Evolutionary conservation across 768 basidiomycete genomes (phyloP), one percentile per base, ranked within the genome.

Genomic region (Xanthoconium purpureum): DNA sequence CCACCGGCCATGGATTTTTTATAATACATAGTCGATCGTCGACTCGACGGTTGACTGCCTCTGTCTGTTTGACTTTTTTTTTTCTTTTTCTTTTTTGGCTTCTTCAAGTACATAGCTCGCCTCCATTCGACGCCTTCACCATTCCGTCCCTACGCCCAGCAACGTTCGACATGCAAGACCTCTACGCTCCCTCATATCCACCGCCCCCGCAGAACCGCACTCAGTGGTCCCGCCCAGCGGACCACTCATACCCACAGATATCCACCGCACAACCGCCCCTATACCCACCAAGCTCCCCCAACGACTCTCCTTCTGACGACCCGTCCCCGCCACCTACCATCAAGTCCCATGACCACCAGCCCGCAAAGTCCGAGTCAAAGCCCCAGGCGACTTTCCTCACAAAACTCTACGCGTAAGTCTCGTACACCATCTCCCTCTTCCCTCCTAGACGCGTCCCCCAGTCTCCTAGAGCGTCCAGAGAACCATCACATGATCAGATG

Each of bases 401-500:
- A 73, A 96, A 95, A 80, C 83, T 97, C 48, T 97, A 95, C 83
- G 88, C 89, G 93, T 93, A 68, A 66, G 89, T 86, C 33, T 10
- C 35, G n/a, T 49, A 4, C 24, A 24, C 42, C 32, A 52, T 55
- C n/a, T 39, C 36, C 38, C 47, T 39, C 50, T 43, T 17, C 64
- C 49, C 64, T 62, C 51, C 62, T 61, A 53, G 35, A 59, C 61
- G 61, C 63, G 63, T 59, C 54, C 28, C 40, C 60, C 66, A 94
- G 91, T 50, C 85, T 94, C 48, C 84, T 94, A 69, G 92, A 94
- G 72, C 87, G 91, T 47, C 84, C 89, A 55, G 93, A 95, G 74
- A 94, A 95, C 74, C 90, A 94, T 64, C 90, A 94, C 72, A 95
- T 96, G 89, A 95, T 97, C 71, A 88, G 94, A 50, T 97, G 94